A percentile compares a stretch with the other conserved stretches of the same genome.
Evolutionary conservation across 2,329 filamentous ascomycete species (phyloP).

Genomic region (Xylariaceae sp.): DNA sequence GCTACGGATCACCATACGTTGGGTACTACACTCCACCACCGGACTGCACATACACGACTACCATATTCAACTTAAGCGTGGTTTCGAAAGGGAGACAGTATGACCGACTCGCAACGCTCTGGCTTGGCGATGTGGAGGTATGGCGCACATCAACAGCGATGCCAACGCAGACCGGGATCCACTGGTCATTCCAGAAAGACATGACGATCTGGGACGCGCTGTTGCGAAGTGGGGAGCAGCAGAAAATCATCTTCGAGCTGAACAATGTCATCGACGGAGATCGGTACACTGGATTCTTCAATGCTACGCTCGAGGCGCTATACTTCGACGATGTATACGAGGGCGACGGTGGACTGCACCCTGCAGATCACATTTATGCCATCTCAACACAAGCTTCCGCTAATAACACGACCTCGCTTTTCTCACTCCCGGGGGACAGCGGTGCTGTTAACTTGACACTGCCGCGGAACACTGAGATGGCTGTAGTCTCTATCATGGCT

Average conservation of each 20-base stretch:
- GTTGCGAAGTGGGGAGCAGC: constrained; percentile 50
- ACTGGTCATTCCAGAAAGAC: constrained; percentile 63
- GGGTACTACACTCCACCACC: constrained; percentile 35
- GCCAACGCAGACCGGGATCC: constrained; percentile 62
- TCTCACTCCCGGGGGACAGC: constrained; percentile 59
- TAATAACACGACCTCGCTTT: constrained; percentile 58
- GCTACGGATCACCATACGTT: constrained; percentile 38
- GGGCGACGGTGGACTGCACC: constrained; percentile 31
- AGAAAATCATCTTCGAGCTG: constrained; percentile 68
- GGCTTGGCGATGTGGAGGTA: constrained; percentile 66
- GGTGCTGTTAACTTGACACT: constrained; percentile 56
- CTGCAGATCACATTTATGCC: constrained; percentile 41
- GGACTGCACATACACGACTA: constrained; percentile 38
- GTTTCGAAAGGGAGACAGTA: constrained; percentile 64
- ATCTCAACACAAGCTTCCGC: constrained; percentile 52
- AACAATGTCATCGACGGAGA: constrained; percentile 61
- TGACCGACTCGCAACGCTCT: constrained; percentile 66
- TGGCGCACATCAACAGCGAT: constrained; percentile 70
- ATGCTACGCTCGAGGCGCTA: constrained; percentile 63
- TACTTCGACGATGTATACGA: constrained; percentile 47
- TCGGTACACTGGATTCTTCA: constrained; percentile 64
- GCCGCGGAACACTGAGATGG: constrained; percentile 62
- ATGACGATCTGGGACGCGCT: constrained; percentile 62
- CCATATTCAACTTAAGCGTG: constrained; percentile 64
- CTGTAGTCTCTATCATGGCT: constrained; percentile 67